A percentile compares a stretch with the other conserved stretches of the same genome.
These are phyloP conservation scores for Populus tomentosa DNA, from an alignment of 441 rosid species.

Conservation along the genomic window DNA sequence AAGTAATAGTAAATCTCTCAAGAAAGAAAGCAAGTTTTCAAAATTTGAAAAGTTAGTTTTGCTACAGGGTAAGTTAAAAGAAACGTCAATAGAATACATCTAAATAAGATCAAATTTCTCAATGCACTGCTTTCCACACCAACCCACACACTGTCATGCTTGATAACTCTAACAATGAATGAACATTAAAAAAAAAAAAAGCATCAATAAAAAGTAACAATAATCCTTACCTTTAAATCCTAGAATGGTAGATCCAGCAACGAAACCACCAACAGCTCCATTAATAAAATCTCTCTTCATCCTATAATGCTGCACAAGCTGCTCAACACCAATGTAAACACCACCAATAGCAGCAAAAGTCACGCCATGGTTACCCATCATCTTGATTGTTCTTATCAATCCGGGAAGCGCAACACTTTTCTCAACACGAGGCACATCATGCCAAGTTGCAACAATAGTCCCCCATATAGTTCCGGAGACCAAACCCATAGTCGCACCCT, in stretches of 20 bases:
- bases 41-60: background rate
- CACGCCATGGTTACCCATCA: conserved; percentile 90
- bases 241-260: conserved; percentile 77
- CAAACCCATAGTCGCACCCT: conserved; percentile 85
- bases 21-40: background rate
- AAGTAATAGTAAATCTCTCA: background rate
- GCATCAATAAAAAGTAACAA: background rate
- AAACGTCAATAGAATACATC: background rate
- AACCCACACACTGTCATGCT: background rate
- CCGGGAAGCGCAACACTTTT: conserved; percentile 90
- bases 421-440: conserved; percentile 94
- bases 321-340: conserved; percentile 89
- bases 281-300: conserved; percentile 80
- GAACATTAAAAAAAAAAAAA: background rate
- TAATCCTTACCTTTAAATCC: conserved; percentile 59
- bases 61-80: background rate
- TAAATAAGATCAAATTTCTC: background rate
- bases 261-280: conserved; percentile 92
- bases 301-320: conserved; percentile 62
- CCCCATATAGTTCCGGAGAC: conserved; percentile 81
- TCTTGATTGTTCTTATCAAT: conserved; percentile 74
- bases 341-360: conserved; percentile 97
- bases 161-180: background rate
- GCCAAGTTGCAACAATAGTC: conserved; percentile 83
- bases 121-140: background rate